These are phyloP conservation scores for Lichtheimia corymbifera DNA, from an alignment of 371 early-diverging fungal genomes.

Conservation along the genomic window DNA sequence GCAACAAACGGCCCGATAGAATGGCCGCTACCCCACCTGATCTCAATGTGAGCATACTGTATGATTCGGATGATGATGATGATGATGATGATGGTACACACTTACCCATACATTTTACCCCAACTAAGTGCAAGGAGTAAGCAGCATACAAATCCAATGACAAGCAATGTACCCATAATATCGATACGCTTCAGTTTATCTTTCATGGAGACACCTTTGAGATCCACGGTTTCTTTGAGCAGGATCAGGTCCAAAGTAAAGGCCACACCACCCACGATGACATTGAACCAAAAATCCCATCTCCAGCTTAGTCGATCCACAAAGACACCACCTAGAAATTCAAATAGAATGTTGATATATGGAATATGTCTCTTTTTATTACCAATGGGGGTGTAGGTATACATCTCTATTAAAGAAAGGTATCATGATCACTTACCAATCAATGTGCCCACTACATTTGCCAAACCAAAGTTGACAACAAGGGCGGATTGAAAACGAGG, in stretches of 20 bases:
- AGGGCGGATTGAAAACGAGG: conserved; percentile 65
- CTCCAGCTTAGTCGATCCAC: conserved; percentile 67
- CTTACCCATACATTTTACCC: conserved; percentile 26
- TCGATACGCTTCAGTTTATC: conserved; percentile 68
- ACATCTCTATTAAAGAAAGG: background rate
- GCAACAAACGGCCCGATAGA: conserved; percentile 17
- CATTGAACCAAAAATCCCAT: conserved; percentile 77
- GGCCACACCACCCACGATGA: conserved; percentile 70
- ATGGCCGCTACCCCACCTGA: conserved; percentile 13
- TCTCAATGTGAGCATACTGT: background rate
- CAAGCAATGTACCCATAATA: conserved; percentile 34
- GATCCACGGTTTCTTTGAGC: conserved; percentile 43
- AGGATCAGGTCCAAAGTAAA: conserved; percentile 53
- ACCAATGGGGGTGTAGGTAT: no score
- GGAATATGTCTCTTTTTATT: no score
- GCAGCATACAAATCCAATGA: conserved; percentile 29
- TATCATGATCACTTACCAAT: conserved; percentile 28
- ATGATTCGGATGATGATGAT: no score
- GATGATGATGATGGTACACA: background rate
- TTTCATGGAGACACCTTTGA: conserved; percentile 32
- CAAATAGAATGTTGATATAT: background rate
- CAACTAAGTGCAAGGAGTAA: conserved; percentile 56
- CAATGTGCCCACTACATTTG: conserved; percentile 73
- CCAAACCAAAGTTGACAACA: conserved; percentile 65
- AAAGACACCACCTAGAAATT: conserved; percentile 64